Evolutionary conservation across 495 filamentous ascomycete genomes (phyloP).

Genomic region (Aspergillus baeticus): DNA sequence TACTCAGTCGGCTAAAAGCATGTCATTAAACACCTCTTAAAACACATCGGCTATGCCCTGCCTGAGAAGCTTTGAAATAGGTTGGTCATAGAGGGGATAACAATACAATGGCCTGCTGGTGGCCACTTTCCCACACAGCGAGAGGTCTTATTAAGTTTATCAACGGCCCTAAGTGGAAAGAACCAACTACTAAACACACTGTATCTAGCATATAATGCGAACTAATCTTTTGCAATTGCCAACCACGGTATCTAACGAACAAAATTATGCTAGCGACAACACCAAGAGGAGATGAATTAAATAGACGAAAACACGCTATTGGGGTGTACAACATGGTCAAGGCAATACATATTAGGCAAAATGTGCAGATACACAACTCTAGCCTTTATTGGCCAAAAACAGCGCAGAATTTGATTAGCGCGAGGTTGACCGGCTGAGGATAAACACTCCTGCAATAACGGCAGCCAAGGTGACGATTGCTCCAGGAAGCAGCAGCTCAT

Average conservation of each 20-base stretch:
- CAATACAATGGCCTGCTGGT: too few relatives aligned
- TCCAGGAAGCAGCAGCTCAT: conserved; percentile 89
- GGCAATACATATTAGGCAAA: conserved; percentile 16
- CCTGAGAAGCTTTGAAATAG: too few relatives aligned
- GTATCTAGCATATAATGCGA: conserved; percentile 4
- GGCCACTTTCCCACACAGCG: too few relatives aligned
- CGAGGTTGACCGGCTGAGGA: conserved; percentile 73
- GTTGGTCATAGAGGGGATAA: too few relatives aligned
- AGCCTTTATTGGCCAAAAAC: neutral
- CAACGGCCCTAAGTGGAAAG: too few relatives aligned
- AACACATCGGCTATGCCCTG: too few relatives aligned
- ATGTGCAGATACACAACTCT: conserved; percentile 15
- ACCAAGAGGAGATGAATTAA: neutral
- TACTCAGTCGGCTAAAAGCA: too few relatives aligned
- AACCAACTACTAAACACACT: neutral
- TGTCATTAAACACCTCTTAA: too few relatives aligned
- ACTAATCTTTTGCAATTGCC: conserved; percentile 14
- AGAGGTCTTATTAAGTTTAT: too few relatives aligned
- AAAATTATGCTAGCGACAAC: conserved; percentile 7
- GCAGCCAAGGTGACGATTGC: conserved; percentile 94
- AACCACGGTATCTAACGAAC: conserved; percentile 31
- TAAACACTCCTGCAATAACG: conserved; percentile 90
- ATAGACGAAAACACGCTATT: conserved; percentile 16
- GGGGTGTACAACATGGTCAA: conserved; percentile 18
- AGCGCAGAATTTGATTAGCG: conserved; percentile 43